A percentile compares a stretch with the other conserved stretches of the same genome.
These are phyloP conservation scores for Cladosporium velox DNA, from an alignment of 2,329 filamentous ascomycete genomes.

Conservation along the genomic window DNA sequence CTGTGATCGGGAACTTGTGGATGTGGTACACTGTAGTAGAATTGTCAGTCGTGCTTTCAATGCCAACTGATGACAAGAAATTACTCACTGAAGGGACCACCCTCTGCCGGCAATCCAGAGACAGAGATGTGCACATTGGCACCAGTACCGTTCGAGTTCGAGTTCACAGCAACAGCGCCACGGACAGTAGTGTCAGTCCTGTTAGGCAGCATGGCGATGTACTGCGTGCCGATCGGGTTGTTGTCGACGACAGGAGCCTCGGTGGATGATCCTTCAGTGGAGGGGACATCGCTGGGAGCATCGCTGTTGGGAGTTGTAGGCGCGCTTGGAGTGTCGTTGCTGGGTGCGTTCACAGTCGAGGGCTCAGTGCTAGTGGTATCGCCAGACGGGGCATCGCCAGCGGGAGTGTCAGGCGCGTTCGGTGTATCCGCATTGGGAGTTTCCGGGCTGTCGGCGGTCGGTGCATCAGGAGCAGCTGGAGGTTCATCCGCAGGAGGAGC, in stretches of 20 bases:
- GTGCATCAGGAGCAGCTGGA: too few relatives aligned
- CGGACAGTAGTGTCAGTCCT: constrained; percentile 37
- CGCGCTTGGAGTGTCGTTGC: not conserved
- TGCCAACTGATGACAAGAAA: not conserved
- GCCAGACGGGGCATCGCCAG: not conserved
- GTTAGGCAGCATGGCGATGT: constrained; percentile 42
- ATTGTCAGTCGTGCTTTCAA: not conserved
- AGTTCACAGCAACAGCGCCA: constrained; percentile 40
- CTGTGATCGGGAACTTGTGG: constrained; percentile 44
- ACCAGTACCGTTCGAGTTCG: constrained; percentile 41
- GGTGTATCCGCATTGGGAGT: too few relatives aligned
- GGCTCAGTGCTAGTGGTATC: not conserved
- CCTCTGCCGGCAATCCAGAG: constrained; percentile 43
- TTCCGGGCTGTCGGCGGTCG: not conserved
- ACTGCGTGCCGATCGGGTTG: constrained; percentile 44
- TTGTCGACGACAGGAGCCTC: constrained; percentile 38
- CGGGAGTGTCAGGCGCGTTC: not conserved
- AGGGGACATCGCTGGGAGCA: not conserved
- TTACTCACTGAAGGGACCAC: constrained; percentile 47
- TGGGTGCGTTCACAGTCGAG: not conserved
- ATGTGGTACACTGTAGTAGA: constrained; percentile 46
- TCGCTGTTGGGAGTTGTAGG: not conserved
- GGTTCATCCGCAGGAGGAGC: not conserved
- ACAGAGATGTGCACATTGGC: constrained; percentile 45
- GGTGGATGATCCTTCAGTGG: not conserved